phyloP scores from a whole-genome alignment of 148 eudicot genomes.

The Drosera capensis region DNA sequence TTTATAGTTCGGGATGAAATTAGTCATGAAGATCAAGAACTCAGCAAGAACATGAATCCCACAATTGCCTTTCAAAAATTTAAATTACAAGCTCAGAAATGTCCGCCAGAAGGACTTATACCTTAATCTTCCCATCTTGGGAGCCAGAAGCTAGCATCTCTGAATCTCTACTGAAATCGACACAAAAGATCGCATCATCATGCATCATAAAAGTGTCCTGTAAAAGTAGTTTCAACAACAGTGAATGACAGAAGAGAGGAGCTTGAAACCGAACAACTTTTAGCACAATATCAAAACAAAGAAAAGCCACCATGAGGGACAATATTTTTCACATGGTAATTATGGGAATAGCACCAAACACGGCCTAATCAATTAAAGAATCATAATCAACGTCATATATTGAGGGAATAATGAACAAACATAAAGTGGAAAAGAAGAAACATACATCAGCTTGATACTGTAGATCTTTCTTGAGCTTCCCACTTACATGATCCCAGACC shows the following conservation, averaged over 20 bases:
- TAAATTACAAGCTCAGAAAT: neutral
- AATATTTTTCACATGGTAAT: neutral
- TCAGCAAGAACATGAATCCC: neutral
- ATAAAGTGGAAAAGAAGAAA: neutral
- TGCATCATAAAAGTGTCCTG: constrained; percentile 99
- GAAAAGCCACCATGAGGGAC: too few species aligned
- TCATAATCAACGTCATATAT: too few species aligned
- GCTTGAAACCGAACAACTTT: too few species aligned
- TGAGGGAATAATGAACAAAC: neutral
- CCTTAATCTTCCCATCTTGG: constrained; percentile 95
- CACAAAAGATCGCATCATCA: constrained; percentile 90
- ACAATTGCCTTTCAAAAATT: neutral
- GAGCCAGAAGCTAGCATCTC: constrained; percentile 99
- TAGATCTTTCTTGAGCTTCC: constrained; percentile 97
- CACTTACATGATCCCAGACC: constrained; percentile 99
- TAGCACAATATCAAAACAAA: too few species aligned
- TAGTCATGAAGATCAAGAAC: neutral
- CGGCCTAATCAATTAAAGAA: too few species aligned
- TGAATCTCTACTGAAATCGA: constrained; percentile 95
- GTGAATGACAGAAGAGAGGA: too few species aligned
- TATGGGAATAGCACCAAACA: too few species aligned
- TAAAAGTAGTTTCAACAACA: too few species aligned
- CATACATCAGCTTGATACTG: constrained; percentile 99
- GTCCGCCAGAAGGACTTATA: too few species aligned
- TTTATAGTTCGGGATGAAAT: too few species aligned